Base-by-base conservation (phyloP, 73 alveolate genomes). In the Paramecium biaurelia region DNA sequence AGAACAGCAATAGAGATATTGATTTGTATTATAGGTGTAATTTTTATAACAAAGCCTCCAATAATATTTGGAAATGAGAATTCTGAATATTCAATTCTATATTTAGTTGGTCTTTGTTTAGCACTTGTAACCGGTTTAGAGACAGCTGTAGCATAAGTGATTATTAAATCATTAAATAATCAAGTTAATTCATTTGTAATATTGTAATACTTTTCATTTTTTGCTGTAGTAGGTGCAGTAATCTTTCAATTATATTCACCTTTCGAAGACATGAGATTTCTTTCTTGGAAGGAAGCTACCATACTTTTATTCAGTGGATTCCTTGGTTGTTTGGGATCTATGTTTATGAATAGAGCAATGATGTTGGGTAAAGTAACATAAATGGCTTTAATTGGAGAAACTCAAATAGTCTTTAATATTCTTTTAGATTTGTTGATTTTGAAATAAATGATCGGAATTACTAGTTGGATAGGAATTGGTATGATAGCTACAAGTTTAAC, bases 261-360 rank as follows among this genome's bases (percentile, higher is more conserved):
- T 34, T 74, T 74, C 32, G 67, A 37, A 37, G 57, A 74, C 7
- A 74, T 74, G 59, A 74, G 59, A 32, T 37, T 41, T 37, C 67
- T 41, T 1, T 37, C 28, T 8, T 74, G 12, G 7, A 24, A 5
- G 8, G 87, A 74, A 32, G 67, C 87, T 10, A n/a, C 14, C 7
- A 37, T 74, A 12, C 45, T 74, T 3, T 37, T 74, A 10, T 37
- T 74, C 5, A 41, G 87, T 74, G 87, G 87, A 6, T 37, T 74
- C 8, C 18, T 37, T 5, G 87, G 87, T 14, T 34, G 67, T 14
- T 24, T 41, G n/a, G 87, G 87, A 37, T 74, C 57, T 1, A 74
- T 74, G 57, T 74, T 74, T 37, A 74, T 74, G 87, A 74, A 74
- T 41, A 34, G 87, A 74, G 87, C 87, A 14, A 41, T 74, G 59